A percentile compares a stretch with the other conserved stretches of the same genome.
Conservation (phyloP, 1,139 yeast species). For the Torulaspora globosa region DNA sequence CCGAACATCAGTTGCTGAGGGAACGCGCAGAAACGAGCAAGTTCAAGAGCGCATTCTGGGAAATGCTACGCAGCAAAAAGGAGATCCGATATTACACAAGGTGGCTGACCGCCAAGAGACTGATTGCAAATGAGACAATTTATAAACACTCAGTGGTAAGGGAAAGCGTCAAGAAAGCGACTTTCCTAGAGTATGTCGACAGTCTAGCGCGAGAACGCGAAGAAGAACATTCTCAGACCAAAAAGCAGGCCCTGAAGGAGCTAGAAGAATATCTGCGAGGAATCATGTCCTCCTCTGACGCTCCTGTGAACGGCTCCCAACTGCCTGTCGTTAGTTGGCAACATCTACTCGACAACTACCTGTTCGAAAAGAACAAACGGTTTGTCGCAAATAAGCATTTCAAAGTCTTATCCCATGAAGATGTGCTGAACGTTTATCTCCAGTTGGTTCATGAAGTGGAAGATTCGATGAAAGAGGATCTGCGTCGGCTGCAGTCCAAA, state of each 20-base stretch:
- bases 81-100: constrained; percentile 56
- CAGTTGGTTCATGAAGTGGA: constrained; percentile 41
- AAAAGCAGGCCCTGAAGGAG: constrained; percentile 50
- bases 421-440: constrained; percentile 52
- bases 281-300: constrained; percentile 21
- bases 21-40: constrained; percentile 52
- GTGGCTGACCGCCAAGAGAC: constrained; percentile 56
- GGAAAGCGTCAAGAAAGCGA: constrained; percentile 50
- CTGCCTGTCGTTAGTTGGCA: constrained; percentile 26
- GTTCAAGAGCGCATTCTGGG: constrained; percentile 51
- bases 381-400: constrained; percentile 60
- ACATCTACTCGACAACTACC: constrained; percentile 26
- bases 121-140: constrained; percentile 61
- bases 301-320: constrained; percentile 18
- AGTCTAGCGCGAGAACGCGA: constrained; percentile 43
- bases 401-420: constrained; percentile 49
- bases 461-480: constrained; percentile 30
- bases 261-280: constrained; percentile 45
- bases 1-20: constrained; percentile 52
- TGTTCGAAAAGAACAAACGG: constrained; percentile 52
- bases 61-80: constrained; percentile 42
- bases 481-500: constrained; percentile 39
- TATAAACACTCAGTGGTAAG: constrained; percentile 60
- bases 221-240: constrained; percentile 35
- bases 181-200: constrained; percentile 50